A percentile compares a stretch with the other conserved stretches of the same genome.
These are phyloP conservation scores for Emericellopsis terricola DNA, from an alignment of 495 filamentous ascomycete species.

Conservation along the genomic window DNA sequence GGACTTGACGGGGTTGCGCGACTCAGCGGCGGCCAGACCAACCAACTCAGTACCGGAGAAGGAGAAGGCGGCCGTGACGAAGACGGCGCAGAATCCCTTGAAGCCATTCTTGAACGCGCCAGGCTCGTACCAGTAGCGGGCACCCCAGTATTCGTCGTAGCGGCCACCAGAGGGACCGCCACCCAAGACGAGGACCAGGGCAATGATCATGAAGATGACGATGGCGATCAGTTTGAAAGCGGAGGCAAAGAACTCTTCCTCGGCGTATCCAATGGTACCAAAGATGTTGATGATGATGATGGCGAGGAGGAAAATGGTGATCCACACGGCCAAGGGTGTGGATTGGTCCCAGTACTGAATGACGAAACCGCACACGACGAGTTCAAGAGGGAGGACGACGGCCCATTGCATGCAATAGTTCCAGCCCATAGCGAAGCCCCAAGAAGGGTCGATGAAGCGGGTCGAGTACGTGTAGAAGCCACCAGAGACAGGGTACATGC, in stretches of 20 bases:
- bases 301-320: constrained; percentile 71
- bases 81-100: constrained; percentile 53
- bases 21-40: constrained; percentile 56
- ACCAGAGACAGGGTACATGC: constrained; percentile 50
- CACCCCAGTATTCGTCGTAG: constrained; percentile 39
- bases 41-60: constrained; percentile 57
- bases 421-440: constrained; percentile 83
- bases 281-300: constrained; percentile 52
- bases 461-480: constrained; percentile 47
- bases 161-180: constrained; percentile 34
- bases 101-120: constrained; percentile 57
- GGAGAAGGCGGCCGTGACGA: constrained; percentile 58
- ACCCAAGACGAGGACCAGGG: constrained; percentile 50
- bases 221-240: constrained; percentile 42
- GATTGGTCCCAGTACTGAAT: constrained; percentile 37
- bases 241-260: constrained; percentile 39
- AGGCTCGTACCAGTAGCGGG: constrained; percentile 45
- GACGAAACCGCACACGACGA: constrained; percentile 34
- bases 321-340: constrained; percentile 37
- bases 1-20: constrained; percentile 42
- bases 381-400: constrained; percentile 35
- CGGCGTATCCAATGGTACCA: constrained; percentile 53
- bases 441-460: constrained; percentile 56
- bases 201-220: constrained; percentile 52
- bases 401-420: constrained; percentile 55